Percentiles rank a stretch among this genome's conserved stretches.
Evolutionary conservation across 2,329 filamentous ascomycete genomes (phyloP).

Genomic region (Colletotrichum camelliae): DNA sequence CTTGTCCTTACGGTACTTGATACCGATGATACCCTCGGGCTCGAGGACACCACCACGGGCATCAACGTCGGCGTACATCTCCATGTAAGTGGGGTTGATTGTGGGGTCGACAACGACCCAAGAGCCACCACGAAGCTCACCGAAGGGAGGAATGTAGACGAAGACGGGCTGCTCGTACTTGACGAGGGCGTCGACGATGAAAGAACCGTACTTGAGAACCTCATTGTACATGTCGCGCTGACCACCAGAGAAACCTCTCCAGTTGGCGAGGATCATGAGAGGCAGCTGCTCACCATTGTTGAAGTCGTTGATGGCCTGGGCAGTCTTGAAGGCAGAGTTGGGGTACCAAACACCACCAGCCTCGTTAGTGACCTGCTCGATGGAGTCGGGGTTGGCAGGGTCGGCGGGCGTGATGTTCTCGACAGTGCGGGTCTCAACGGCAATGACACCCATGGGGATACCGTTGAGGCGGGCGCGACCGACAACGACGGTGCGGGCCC

Average conservation of each 20-base stretch:
- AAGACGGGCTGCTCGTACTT: conserved; percentile 99
- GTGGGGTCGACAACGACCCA: conserved; percentile 99
- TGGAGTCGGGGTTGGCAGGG: conserved; percentile 97
- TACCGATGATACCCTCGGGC: conserved; percentile 96
- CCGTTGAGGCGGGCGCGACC: conserved; percentile 95
- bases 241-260: conserved; percentile 99
- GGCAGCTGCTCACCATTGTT: conserved; percentile 98
- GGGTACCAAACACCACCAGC: conserved; percentile 99
- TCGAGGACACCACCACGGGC: conserved; percentile 96
- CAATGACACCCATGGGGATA: conserved; percentile 98
- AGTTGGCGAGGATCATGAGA: conserved; percentile 99
- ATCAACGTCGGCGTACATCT: conserved; percentile 98
- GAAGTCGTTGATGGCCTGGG: conserved; percentile 98
- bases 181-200: conserved; percentile 97
- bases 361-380: conserved; percentile 92
- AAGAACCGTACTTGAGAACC: conserved; percentile 98
- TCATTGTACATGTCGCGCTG: conserved; percentile 99
- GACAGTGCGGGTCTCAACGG: conserved; percentile 91
- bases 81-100: conserved; percentile 96
- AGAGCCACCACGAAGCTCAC: conserved; percentile 96
- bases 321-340: conserved; percentile 99
- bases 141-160: conserved; percentile 96
- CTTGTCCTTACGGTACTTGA: conserved; percentile 98
- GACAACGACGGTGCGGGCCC: conserved; percentile 96
- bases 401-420: conserved; percentile 98